Conservation (phyloP, 768 basidiomycete genomes). For the Crucibulum laeve region DNA sequence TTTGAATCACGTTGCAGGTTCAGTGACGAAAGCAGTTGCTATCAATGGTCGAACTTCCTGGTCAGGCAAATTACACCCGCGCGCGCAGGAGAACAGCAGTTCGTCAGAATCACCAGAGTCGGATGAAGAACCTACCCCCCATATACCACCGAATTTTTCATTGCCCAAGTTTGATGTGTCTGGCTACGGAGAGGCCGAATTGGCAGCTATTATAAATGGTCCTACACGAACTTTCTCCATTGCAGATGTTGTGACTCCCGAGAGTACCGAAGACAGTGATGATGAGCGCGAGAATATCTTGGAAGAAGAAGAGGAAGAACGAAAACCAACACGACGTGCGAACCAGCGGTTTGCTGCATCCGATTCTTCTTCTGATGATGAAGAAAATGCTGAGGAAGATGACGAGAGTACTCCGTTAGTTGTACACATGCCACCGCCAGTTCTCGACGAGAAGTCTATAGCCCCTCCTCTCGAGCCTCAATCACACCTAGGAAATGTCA, state of each 20-base stretch:
- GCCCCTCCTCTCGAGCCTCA: neutral
- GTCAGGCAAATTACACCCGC: neutral
- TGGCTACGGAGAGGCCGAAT: constrained; percentile 22
- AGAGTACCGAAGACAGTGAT: constrained; percentile 26
- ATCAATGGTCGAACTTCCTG: neutral
- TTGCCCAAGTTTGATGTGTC: constrained; percentile 8
- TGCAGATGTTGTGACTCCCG: constrained; percentile 30
- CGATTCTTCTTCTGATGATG: constrained; percentile 32
- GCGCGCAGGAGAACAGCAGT: neutral
- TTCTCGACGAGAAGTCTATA: no score
- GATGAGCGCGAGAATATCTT: constrained; percentile 35
- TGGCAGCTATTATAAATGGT: constrained; percentile 34
- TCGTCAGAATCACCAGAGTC: neutral
- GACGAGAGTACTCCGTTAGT: no score
- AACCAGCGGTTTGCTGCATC: constrained; percentile 4
- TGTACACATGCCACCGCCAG: no score
- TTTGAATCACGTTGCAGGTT: neutral
- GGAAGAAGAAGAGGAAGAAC: constrained; percentile 28
- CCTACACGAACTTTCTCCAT: constrained; percentile 23
- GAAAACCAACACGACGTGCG: constrained; percentile 12
- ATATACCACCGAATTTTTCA: neutral
- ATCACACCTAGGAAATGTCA: constrained; percentile 11
- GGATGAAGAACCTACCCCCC: neutral
- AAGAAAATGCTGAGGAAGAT: constrained; percentile 28
- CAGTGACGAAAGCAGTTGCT: neutral